phyloP scores from a whole-genome alignment of 225 moss, liverwort and hornwort genomes.

The Anthoceros angustus region DNA sequence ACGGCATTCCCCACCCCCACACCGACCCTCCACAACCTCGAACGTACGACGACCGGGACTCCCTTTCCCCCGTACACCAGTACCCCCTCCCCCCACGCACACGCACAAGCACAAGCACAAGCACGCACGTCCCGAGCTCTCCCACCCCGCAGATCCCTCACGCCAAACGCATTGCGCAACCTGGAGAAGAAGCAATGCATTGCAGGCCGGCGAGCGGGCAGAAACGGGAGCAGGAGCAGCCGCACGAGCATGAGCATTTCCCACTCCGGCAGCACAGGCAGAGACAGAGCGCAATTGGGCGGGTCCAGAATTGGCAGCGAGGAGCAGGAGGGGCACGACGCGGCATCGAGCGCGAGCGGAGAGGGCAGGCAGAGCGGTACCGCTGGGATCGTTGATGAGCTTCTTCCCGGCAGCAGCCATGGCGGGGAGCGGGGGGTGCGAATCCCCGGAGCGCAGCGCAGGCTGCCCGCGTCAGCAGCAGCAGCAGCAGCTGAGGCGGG shows the following conservation, averaged over 20 bases:
- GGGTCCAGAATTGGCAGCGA: not conserved
- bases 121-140: no score
- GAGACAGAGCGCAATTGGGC: not conserved
- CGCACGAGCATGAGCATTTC: not conserved
- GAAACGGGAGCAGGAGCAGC: not conserved
- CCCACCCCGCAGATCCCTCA: no score
- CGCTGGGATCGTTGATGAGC: constrained; percentile 87
- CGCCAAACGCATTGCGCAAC: not conserved
- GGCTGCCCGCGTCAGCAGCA: not conserved
- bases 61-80: no score
- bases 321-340: no score
- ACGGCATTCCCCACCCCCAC: not conserved
- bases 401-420: constrained; percentile 36
- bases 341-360: no score
- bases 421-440: not conserved
- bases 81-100: no score
- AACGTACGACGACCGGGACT: not conserved
- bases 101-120: no score
- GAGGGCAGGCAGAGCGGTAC: constrained; percentile 24
- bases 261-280: not conserved
- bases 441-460: not conserved
- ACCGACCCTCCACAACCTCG: not conserved
- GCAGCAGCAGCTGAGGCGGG: constrained; percentile 1
- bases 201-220: no score
- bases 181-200: not conserved